These are phyloP conservation scores for Syncephalastrum monosporum DNA, from an alignment of 371 early-diverging fungal genomes.

Conservation along the genomic window DNA sequence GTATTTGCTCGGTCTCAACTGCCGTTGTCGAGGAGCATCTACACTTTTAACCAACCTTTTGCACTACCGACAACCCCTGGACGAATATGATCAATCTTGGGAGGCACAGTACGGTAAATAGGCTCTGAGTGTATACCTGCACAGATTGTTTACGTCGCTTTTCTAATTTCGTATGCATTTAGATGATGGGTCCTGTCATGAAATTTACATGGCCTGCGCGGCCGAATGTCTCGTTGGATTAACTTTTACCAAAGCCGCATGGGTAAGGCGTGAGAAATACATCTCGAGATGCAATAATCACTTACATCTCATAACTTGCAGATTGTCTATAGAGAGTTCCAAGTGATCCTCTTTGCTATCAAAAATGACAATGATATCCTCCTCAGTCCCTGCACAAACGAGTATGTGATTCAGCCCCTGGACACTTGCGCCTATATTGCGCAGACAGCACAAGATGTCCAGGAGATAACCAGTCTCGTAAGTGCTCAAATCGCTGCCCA, in stretches of 20 bases:
- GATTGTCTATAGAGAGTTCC: conserved; percentile 68
- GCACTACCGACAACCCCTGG: conserved; percentile 57
- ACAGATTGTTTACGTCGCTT: neutral
- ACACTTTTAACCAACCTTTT: conserved; percentile 73
- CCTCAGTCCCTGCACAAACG: conserved; percentile 62
- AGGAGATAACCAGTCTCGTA: conserved; percentile 44
- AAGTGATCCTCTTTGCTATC: conserved; percentile 72
- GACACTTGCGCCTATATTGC: conserved; percentile 68
- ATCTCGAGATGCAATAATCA: neutral
- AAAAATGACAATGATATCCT: conserved; percentile 48
- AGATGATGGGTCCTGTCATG: conserved; percentile 72
- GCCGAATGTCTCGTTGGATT: conserved; percentile 56
- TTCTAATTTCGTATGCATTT: neutral
- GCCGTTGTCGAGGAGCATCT: conserved; percentile 65
- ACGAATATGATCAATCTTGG: conserved; percentile 69
- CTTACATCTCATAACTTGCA: conserved; percentile 8
- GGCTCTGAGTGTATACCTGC: too few relatives aligned
- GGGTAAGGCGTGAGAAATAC: conserved; percentile 27
- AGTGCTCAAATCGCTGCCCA: neutral
- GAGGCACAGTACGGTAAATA: conserved; percentile 67
- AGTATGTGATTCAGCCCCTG: conserved; percentile 46
- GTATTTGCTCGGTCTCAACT: conserved; percentile 65
- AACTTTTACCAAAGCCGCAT: conserved; percentile 58
- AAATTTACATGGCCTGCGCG: conserved; percentile 58
- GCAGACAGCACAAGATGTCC: conserved; percentile 57